A percentile compares a stretch with the other conserved stretches of the same genome.
These are phyloP conservation scores for Silene coronaria DNA, from an alignment of 179 eudicot species.

Conservation along the genomic window DNA sequence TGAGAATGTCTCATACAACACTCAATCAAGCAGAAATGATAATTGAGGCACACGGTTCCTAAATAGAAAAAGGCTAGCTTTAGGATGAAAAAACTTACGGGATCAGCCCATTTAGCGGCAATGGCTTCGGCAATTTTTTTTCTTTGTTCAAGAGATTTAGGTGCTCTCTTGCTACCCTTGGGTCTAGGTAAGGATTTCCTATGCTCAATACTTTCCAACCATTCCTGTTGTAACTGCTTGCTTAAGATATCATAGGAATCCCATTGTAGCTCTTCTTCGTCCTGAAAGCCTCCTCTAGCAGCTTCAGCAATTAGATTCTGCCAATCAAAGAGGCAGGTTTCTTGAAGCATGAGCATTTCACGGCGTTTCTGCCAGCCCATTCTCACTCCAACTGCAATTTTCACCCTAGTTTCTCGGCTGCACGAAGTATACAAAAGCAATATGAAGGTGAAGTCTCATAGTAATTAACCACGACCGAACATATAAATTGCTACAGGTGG, in stretches of 20 bases:
- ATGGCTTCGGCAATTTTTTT: constrained; percentile 78
- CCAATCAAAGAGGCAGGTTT: constrained; percentile 70
- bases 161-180: constrained; percentile 63
- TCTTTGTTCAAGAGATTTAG: constrained; percentile 74
- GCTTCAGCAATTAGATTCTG: constrained; percentile 72
- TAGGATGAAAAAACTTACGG: constrained; percentile 42
- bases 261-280: constrained; percentile 78
- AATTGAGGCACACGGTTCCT: neutral
- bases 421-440: constrained; percentile 18
- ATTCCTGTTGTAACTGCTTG: constrained; percentile 54
- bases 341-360: constrained; percentile 52
- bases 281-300: constrained; percentile 53
- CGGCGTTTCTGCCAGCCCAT: constrained; percentile 76
- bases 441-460: neutral
- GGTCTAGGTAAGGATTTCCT: constrained; percentile 42
- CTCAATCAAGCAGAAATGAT: neutral
- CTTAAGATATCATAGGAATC: constrained; percentile 60
- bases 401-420: constrained; percentile 69
- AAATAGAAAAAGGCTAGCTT: neutral
- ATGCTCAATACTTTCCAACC: constrained; percentile 57
- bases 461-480: too few species aligned
- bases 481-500: neutral
- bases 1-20: too few species aligned
- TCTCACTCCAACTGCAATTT: constrained; percentile 68
- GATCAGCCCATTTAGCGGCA: constrained; percentile 92